These are phyloP conservation scores for Prunella vulgaris DNA, from an alignment of 257 asterid species.

Conservation along the genomic window DNA sequence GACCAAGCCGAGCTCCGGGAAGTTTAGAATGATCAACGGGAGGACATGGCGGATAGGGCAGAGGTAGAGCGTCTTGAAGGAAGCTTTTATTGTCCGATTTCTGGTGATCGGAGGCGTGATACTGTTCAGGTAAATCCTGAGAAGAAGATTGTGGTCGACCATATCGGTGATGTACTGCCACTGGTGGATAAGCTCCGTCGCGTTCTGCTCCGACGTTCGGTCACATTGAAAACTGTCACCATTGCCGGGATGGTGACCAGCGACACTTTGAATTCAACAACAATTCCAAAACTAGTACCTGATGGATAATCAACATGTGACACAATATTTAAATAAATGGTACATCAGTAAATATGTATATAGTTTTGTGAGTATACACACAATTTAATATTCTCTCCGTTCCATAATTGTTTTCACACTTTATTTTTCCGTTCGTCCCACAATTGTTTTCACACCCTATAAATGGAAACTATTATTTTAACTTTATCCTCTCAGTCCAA, in stretches of 20 bases:
- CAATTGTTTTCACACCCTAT: no score
- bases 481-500: no score
- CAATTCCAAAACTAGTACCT: constrained; percentile 33
- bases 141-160: constrained; percentile 23
- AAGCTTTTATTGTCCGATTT: constrained; percentile 11
- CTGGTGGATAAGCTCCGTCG: constrained; percentile 26
- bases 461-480: no score
- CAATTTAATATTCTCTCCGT: no score
- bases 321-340: no score
- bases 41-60: constrained; percentile 29
- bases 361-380: no score
- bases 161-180: constrained; percentile 38
- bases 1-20: constrained; percentile 38
- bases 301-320: no score
- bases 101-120: background rate
- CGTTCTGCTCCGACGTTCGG: constrained; percentile 32
- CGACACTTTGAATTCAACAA: constrained; percentile 27
- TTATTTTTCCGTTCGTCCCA: no score
- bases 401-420: no score
- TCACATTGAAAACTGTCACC: constrained; percentile 30
- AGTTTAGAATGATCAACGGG: constrained; percentile 26
- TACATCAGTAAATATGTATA: no score
- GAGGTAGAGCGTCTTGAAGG: constrained; percentile 30
- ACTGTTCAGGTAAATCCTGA: constrained; percentile 18
- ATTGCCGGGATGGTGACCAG: constrained; percentile 24